Conservation (phyloP, 2,329 filamentous ascomycete genomes). For the Alternaria viburni region DNA sequence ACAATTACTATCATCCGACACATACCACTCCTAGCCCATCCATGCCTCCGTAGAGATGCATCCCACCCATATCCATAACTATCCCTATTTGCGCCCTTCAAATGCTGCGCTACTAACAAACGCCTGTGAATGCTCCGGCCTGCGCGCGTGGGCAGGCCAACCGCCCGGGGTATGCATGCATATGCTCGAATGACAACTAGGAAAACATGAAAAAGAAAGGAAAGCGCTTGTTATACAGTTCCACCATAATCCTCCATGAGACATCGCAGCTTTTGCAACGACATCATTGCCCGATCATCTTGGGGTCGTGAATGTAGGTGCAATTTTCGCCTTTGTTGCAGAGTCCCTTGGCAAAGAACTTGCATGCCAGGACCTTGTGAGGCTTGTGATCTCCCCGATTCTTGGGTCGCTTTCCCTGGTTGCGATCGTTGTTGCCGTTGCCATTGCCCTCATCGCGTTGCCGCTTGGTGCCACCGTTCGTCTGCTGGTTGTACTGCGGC, state of each 20-base stretch:
- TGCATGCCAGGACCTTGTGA: conserved; percentile 61
- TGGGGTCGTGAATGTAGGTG: conserved; percentile 71
- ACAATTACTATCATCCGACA: not conserved
- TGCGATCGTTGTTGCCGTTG: conserved; percentile 32
- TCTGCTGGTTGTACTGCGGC: conserved; percentile 31
- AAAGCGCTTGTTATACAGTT: conserved; percentile 12
- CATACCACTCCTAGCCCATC: not conserved
- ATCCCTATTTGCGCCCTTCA: conserved; percentile 18
- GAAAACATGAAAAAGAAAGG: conserved; percentile 5
- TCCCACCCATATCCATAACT: not conserved
- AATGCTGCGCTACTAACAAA: conserved; percentile 28
- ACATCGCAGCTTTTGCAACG: not conserved
- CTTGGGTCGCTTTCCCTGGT: conserved; percentile 61
- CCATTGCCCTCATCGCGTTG: conserved; percentile 39
- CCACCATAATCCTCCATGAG: not conserved
- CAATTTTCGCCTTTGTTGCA: conserved; percentile 76
- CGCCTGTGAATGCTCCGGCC: conserved; percentile 27
- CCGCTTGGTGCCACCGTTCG: conserved; percentile 45
- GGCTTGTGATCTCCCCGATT: conserved; percentile 30
- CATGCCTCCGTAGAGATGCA: not conserved
- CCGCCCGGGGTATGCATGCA: conserved; percentile 31
- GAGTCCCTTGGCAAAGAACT: conserved; percentile 73
- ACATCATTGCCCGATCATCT: conserved; percentile 1
- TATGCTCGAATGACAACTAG: conserved; percentile 13
- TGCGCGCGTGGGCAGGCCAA: conserved; percentile 1